Evolutionary conservation across 2,329 filamentous ascomycete species (phyloP), one percentile per base, ranked within the genome.

Genomic region (Paradendryphiella salina): DNA sequence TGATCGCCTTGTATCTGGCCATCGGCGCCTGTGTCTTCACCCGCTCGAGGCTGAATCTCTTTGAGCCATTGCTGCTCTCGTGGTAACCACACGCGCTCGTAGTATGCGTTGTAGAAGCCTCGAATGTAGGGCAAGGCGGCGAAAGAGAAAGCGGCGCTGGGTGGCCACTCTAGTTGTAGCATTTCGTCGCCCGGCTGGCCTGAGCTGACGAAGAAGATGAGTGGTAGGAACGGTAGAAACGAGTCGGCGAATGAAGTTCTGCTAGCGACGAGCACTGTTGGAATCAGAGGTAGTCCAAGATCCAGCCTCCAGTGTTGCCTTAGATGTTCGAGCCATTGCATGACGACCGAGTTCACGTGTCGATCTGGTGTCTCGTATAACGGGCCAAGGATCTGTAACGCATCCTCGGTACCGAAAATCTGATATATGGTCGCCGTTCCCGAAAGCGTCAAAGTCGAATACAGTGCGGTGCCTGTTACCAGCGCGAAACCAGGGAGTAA

Each of bases 201-300:
- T n/a, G 79, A 79, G 21, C 77, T 82, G 33, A 77, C 81, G 53
- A 83, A 83, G 71, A 84, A 83, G 59, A 83, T 76, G 47, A 88
- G 78, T 0, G 85, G 85, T 14, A 87, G 76, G 15, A 83, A 80
- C 1, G 85, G 85, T 5, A 88, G 75, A 6, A 86, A 74, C 3
- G 81, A 80, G 59, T 90, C 86, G 23, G 83, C 82, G 39, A 86
- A 77, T 2, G 77, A 79, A 20, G 86, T 84, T 28, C 88, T 79
- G 15, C 86, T 86, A n/a, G 87, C 78, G 9, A 90, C 78, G 7
- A 92, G 77, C 1, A 84, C 79, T 9, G 87, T 78, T 0, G 85
- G 86, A 50, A 92, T 87, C 5, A 89, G 75, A 1, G 86, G 84
- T 3, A 90, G 70, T 1, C 85, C 85, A 21, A 87, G 60, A 50